Base-by-base conservation (phyloP, 2,329 filamentous ascomycete genomes). In the Didymosphaeria variabile region DNA sequence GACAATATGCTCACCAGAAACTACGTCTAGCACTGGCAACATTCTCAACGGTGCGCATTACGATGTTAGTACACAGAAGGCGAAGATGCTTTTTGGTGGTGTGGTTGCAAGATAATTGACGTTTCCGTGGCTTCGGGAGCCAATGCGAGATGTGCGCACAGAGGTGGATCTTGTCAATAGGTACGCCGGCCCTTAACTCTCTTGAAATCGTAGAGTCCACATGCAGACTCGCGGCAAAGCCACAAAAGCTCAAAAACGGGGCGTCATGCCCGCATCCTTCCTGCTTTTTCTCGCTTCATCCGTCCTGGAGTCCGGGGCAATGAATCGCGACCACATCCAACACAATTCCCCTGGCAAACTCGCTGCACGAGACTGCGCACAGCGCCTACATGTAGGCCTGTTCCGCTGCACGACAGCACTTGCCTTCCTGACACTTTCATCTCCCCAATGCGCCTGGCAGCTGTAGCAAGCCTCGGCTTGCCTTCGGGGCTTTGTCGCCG, bases 261-360 rank as follows among this genome's bases (percentile, higher is more conserved):
- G 45, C 29, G 52, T 45, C 52, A 55, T 55, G 23, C 26, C 29
- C 49, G 34, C 21, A 17, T 38, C 19, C 38, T 29, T 32, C 23
- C 9, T 55, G 52, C 38, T 55, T 55, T 45, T 45, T 54, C n/a
- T n/a, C 26, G 51, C 21, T 40, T 55, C 21, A n/a, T 19, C 13
- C 32, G 17, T 31, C n/a, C 52, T n/a, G 29, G 7, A 2, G 21
- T 45, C 52, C 17, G 38, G 52, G 36, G 42, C 42, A 44, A 19
- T 34, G 49, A 23, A 51, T 17, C n/a, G 19, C 13, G 49, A 8
- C 26, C 40, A 17, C 12, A 15, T 17, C 21, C 29, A 44, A 32
- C 5, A 5, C n/a, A 12, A 32, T 19, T 5, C 26, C 38, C 52
- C 38, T 32, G 7, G 38, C 40, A 55, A 47, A n/a, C 38, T 56